A percentile compares a stretch with the other conserved stretches of the same genome.
Conservation (phyloP, 2,329 filamentous ascomycete species). For the Hirsutella thompsonii region DNA sequence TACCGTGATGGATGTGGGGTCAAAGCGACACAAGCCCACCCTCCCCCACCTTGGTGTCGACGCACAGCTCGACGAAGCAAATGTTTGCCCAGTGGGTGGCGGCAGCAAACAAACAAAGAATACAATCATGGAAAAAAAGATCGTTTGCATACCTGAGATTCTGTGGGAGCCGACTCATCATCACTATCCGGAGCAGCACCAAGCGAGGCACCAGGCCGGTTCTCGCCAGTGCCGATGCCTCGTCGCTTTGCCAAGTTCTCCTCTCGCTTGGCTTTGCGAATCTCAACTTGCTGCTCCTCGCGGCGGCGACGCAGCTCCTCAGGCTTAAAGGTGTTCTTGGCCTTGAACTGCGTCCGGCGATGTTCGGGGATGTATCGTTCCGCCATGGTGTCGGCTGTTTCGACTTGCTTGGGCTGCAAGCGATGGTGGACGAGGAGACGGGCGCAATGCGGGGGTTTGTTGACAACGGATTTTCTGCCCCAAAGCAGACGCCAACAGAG, state of each 20-base stretch:
- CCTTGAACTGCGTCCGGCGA: constrained; percentile 98
- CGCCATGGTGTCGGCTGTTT: constrained; percentile 57
- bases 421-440: constrained; percentile 4
- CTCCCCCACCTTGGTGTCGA: constrained; percentile 18
- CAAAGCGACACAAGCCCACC: neutral
- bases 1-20: constrained; percentile 16
- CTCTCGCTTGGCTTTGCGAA: constrained; percentile 95
- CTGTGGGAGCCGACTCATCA: constrained; percentile 88
- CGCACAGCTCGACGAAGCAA: constrained; percentile 4
- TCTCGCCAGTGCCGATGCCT: constrained; percentile 75
- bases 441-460: constrained; percentile 4
- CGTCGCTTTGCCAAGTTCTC: constrained; percentile 97
- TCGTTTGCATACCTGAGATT: constrained; percentile 64
- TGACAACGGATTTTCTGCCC: constrained; percentile 3
- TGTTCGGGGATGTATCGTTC: constrained; percentile 99
- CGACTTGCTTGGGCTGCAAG: constrained; percentile 9
- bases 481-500: neutral
- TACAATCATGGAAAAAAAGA: constrained; percentile 1
- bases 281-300: constrained; percentile 98
- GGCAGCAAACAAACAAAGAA: constrained; percentile 2
- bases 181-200: constrained; percentile 91
- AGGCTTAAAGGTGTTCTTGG: constrained; percentile 97
- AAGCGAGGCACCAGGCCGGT: constrained; percentile 67
- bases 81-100: neutral
- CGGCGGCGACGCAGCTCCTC: constrained; percentile 96